These are phyloP conservation scores for Hymenoscyphus infarciens DNA, from an alignment of 2,329 filamentous ascomycete species.

Conservation along the genomic window DNA sequence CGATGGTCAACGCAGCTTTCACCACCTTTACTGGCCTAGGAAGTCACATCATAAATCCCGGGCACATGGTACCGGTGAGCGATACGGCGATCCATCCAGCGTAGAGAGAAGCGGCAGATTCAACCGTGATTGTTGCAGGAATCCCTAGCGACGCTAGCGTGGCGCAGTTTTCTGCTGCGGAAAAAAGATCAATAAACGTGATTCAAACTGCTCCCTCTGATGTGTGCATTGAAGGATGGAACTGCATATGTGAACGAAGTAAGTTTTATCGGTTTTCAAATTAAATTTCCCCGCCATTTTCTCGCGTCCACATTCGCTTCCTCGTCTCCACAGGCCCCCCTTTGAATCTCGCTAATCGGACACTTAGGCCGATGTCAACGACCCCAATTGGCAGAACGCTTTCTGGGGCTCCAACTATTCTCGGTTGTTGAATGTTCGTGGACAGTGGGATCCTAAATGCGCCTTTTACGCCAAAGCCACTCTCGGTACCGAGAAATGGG, in stretches of 20 bases:
- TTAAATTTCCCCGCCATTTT: neutral
- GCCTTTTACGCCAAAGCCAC: slow-evolving; percentile 45
- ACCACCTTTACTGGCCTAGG: neutral
- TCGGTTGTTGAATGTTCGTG: slow-evolving; percentile 43
- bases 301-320: neutral
- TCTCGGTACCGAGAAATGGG: slow-evolving; percentile 50
- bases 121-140: slow-evolving; percentile 5
- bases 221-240: slow-evolving; percentile 19
- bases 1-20: slow-evolving; percentile 1
- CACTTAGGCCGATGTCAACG: neutral
- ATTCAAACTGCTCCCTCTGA: neutral
- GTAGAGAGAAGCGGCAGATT: slow-evolving; percentile 9
- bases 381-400: slow-evolving; percentile 40
- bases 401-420: slow-evolving; percentile 47
- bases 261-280: neutral
- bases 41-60: slow-evolving; percentile 12
- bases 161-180: neutral
- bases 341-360: neutral
- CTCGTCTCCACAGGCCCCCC: neutral
- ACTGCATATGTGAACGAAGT: slow-evolving; percentile 26
- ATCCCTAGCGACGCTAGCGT: neutral
- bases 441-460: slow-evolving; percentile 43
- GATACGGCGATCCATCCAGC: slow-evolving; percentile 9
- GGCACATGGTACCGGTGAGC: slow-evolving; percentile 2
- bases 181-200: neutral